Evolutionary conservation across 116 monocot species (phyloP), one percentile per base, ranked within the genome.

Genomic region (Iris pallida): DNA sequence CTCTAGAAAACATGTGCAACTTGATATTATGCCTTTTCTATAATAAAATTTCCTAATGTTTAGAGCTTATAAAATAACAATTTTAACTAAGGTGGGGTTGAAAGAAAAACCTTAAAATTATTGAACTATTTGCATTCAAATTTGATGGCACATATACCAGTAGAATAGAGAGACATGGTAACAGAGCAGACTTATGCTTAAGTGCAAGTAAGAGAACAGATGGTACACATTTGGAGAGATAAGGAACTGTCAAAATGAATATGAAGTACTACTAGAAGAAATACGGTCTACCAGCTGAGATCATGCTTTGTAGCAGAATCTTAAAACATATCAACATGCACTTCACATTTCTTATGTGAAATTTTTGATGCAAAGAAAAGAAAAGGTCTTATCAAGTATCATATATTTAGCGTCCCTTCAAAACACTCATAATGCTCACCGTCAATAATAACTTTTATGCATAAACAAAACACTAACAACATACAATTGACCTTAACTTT

Each of bases 251-350:
- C 69, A 91, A 49, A 76, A 95, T 84, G 65, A 44, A 84, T 66
- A 64, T 69, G 55, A 66, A 74, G 66, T 82, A 95, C 54, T 82
- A 68, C 55, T 83, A 42, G 65, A 53, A 11, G 45, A 58, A 44
- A 78, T 45, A 66, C 41, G 16, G 45, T 16, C 71, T 85, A 96
- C 95, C 92, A 65, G 78, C 7, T 57, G 79, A 91, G 53, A 77
- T 86, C 49, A 96, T 91, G 78, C 86, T 91, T 74, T 75, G 78
- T 61, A 96, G 78, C 60, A 96, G 81, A 79, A 91, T 86, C 58
- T 61, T 78, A 75, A 96, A 91, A 69, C 89, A 96, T 42, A 42
- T 65, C 5, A 51, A 72, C 54, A 87, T 68, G 52, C 72, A 74
- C 20, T 84, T 66, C 45, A 73, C 47, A 45, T 82, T 80, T 16